phyloP scores from a whole-genome alignment of 2,329 filamentous ascomycete species.

The Ophiognomonia clavigignenti-juglandacearum region DNA sequence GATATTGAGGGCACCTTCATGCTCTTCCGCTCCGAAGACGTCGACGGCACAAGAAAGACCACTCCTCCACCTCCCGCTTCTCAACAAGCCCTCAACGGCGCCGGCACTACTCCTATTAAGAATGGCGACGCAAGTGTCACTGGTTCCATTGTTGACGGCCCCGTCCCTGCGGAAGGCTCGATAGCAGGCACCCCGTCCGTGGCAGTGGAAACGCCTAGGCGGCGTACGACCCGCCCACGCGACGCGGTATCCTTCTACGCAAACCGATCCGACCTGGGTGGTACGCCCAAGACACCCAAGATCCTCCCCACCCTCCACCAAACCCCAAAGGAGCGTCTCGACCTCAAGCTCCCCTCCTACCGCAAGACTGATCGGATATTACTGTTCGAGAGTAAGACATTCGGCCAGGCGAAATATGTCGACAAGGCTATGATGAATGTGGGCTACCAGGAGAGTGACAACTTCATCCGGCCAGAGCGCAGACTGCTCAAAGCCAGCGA shows the following conservation, averaged over 20 bases:
- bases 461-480: conserved; percentile 73
- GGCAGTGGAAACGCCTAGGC: conserved; percentile 33
- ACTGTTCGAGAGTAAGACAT: conserved; percentile 77
- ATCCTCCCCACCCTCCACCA: conserved; percentile 74
- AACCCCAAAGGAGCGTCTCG: conserved; percentile 74
- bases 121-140: conserved; percentile 31
- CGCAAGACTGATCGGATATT: conserved; percentile 74
- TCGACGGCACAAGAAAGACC: conserved; percentile 66
- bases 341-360: conserved; percentile 71
- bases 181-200: conserved; percentile 18
- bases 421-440: conserved; percentile 95
- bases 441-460: conserved; percentile 91
- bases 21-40: conserved; percentile 75
- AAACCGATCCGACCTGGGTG: conserved; percentile 37
- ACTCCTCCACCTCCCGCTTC: conserved; percentile 32
- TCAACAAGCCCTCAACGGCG: conserved; percentile 28
- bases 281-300: conserved; percentile 53
- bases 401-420: conserved; percentile 84
- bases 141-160: conserved; percentile 30
- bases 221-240: conserved; percentile 41
- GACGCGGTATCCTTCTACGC: conserved; percentile 51
- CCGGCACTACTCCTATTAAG: conserved; percentile 38
- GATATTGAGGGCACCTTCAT: conserved; percentile 80
- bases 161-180: conserved; percentile 35
- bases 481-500: conserved; percentile 63